phyloP scores from a whole-genome alignment of 805 yeast species.

The Metschnikowia arizonensis region DNA sequence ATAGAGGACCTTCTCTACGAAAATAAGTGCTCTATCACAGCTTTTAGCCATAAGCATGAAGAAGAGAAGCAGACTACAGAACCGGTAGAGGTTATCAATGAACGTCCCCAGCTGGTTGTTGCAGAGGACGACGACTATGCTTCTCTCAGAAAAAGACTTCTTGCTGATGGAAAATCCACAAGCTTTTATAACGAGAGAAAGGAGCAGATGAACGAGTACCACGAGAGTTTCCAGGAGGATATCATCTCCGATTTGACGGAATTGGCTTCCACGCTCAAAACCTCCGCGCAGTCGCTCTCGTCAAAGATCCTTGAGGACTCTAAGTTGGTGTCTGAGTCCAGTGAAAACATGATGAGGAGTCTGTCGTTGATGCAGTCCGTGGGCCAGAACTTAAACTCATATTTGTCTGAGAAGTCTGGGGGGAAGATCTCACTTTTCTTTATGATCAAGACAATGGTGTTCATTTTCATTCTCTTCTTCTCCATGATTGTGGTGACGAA shows the following conservation, averaged over 20 bases:
- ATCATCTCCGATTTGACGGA: constrained; percentile 45
- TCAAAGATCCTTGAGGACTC: constrained; percentile 34
- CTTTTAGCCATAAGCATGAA: background rate
- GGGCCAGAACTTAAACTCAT: constrained; percentile 35
- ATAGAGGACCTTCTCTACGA: constrained; percentile 11
- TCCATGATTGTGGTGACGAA: constrained; percentile 32
- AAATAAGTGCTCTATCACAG: background rate
- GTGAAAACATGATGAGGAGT: constrained; percentile 29
- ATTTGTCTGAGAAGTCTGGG: constrained; percentile 37
- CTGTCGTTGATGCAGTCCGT: constrained; percentile 22
- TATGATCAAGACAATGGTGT: constrained; percentile 29
- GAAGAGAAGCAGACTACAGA: background rate
- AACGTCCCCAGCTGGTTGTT: background rate
- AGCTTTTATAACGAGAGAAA: constrained; percentile 10
- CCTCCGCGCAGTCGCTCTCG: constrained; percentile 43
- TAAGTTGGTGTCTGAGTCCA: constrained; percentile 29
- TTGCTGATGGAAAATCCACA: constrained; percentile 15
- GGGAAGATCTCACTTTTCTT: constrained; percentile 39
- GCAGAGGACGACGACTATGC: constrained; percentile 12
- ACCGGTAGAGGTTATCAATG: background rate
- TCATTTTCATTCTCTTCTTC: constrained; percentile 26
- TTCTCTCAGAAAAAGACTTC: constrained; percentile 15
- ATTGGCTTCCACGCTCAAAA: constrained; percentile 45
- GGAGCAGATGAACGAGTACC: constrained; percentile 32
- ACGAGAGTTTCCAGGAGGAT: constrained; percentile 45